Conservation (phyloP, 2,329 filamentous ascomycete genomes). For the Kalmusia sp. region DNA sequence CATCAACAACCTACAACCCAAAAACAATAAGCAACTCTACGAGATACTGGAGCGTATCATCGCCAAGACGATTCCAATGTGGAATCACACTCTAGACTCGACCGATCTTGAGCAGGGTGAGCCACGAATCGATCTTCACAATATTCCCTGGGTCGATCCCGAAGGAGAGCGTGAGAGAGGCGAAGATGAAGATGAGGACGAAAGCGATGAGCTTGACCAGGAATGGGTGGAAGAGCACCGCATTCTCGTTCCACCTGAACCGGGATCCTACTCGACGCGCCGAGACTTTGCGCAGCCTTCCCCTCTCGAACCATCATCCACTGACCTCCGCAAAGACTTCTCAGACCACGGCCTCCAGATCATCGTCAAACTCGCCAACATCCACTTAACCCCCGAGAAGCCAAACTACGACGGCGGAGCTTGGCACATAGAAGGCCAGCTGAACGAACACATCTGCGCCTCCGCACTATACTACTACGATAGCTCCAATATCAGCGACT, state of each 20-base stretch:
- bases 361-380: constrained; percentile 66
- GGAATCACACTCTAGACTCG: no score
- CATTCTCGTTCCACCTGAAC: no score
- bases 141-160: no score
- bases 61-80: constrained; percentile 25
- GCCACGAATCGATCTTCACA: no score
- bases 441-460: constrained; percentile 3
- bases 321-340: constrained; percentile 39
- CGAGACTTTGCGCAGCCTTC: not conserved
- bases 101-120: constrained; percentile 19
- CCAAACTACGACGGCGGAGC: constrained; percentile 60
- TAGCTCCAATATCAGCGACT: not conserved
- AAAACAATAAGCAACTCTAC: constrained; percentile 26
- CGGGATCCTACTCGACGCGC: no score
- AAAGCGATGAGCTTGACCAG: no score
- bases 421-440: constrained; percentile 57
- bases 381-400: constrained; percentile 64
- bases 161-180: no score
- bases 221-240: no score
- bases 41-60: constrained; percentile 27
- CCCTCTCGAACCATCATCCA: no score
- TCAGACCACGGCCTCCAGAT: constrained; percentile 59
- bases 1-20: constrained; percentile 62
- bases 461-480: constrained; percentile 5
- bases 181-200: no score